phyloP scores from a whole-genome alignment of 1,139 yeast genomes.

The Scheffersomyces cryptocercus region DNA sequence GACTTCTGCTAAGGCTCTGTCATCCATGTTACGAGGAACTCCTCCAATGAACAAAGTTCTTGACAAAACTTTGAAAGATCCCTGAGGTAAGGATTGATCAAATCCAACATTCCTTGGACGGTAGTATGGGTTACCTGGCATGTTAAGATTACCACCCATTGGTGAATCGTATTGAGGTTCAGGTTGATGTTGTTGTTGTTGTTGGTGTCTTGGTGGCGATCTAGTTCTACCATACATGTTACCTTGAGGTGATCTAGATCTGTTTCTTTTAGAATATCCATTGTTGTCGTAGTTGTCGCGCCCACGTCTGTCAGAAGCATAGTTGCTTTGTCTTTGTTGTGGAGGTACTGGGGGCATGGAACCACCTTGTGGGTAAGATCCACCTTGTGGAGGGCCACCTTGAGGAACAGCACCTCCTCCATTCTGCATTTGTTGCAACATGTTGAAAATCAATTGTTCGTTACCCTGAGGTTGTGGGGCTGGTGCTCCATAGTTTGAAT shows the following conservation, averaged over 20 bases:
- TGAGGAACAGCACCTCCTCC: conserved; percentile 9
- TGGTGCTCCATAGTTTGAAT: conserved; percentile 12
- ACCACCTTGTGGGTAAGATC: conserved; percentile 8
- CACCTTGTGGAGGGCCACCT: conserved; percentile 6
- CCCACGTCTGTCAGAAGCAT: conserved; percentile 32
- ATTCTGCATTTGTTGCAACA: conserved; percentile 48
- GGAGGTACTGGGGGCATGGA: conserved; percentile 7
- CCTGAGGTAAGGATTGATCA: conserved; percentile 75
- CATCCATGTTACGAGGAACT: conserved; percentile 81
- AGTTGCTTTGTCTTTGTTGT: conserved; percentile 16
- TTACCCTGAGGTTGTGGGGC: conserved; percentile 19
- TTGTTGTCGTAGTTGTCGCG: conserved; percentile 30
- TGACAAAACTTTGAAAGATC: conserved; percentile 78
- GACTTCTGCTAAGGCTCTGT: conserved; percentile 62
- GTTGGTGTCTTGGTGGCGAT: conserved; percentile 30
- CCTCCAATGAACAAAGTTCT: conserved; percentile 95
- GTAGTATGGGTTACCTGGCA: conserved; percentile 70
- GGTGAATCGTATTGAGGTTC: conserved; percentile 2
- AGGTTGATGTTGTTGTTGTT: conserved; percentile 8
- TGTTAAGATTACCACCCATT: conserved; percentile 56
- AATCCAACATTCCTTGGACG: conserved; percentile 70
- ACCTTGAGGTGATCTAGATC: conserved; percentile 59
- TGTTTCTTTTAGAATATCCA: conserved; percentile 48
- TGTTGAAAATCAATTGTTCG: conserved; percentile 37
- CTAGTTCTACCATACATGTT: conserved; percentile 27